Base-by-base conservation (phyloP, 2,329 filamentous ascomycete genomes). In the Alternaria arbusti region DNA sequence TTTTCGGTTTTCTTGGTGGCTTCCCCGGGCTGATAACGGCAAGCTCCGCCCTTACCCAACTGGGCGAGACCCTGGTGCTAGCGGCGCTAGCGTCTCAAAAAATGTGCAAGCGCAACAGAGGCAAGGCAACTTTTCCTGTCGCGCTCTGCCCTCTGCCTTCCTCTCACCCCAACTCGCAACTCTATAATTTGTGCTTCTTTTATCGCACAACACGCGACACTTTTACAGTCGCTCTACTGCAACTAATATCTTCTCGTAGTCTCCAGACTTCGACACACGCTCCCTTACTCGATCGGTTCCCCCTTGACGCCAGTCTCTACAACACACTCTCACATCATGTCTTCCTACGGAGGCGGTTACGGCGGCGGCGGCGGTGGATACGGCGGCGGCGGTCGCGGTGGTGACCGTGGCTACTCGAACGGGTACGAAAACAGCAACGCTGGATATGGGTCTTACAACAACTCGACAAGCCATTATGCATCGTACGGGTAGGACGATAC, bases 311-410 rank as follows among this genome's bases (percentile, higher is more conserved):
- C 75, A 64, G 76, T 78, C 73, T 59, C 70, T 74, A 78, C 78
- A 69, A 69, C 74, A 71, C 67, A 63, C 63, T 59, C 64, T 51
- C 68, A 63, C 77, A 87, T 77, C 79, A 93, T 92, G 90, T 92
- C 90, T 82, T 92, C 90, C 82, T 91, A 92, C 88, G 86, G 88
- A 76, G 79, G 79, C 61, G 78, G 79, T 58, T 78, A 79, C 59
- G 74, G 76, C 66, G 75, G 77, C 61, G 86, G 84, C 87, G 86
- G 88, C 76, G 78, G 78, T 56, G 77, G 79, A 57, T 77, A 79
- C 57, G 74, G 75, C 67, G 74, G 77, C 63, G 86, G 84, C 64
- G 76, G 84, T 70, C 79, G 81, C 70, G 78, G 78, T 59, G 82
- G 83, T 70, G 80, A 82, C 65, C 82, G 82, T 68, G 84, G 85